Percentiles rank a stretch among this genome's conserved stretches.
Evolutionary conservation across 2,329 filamentous ascomycete genomes (phyloP).

Genomic region (Cladobotryum protrusum): DNA sequence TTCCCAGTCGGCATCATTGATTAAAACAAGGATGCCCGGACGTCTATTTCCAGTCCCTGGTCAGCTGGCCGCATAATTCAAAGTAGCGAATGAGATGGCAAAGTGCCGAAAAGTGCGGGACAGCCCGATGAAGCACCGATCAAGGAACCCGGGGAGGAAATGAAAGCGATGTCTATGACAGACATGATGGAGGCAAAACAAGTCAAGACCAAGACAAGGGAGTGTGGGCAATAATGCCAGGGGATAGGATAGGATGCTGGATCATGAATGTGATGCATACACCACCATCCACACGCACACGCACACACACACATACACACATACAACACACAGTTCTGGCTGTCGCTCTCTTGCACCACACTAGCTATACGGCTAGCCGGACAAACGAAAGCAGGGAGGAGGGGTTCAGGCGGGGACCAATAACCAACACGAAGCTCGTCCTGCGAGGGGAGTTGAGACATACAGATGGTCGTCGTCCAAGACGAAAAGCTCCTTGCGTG

Average conservation of each 20-base stretch:
- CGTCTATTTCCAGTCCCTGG: slow-evolving; percentile 52
- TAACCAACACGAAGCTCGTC: slow-evolving; percentile 1
- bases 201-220: not conserved
- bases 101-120: not conserved
- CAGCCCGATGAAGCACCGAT: not conserved
- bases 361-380: too few relatives aligned
- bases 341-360: not conserved
- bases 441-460: slow-evolving; percentile 32
- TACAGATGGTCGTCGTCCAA: slow-evolving; percentile 85
- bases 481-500: slow-evolving; percentile 81
- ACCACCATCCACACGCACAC: not conserved
- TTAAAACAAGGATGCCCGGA: slow-evolving; percentile 89
- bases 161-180: not conserved
- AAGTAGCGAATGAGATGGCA: not conserved
- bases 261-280: not conserved
- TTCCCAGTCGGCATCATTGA: slow-evolving; percentile 98
- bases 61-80: not conserved
- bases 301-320: too few relatives aligned
- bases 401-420: not conserved
- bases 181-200: not conserved
- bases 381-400: slow-evolving; percentile 3
- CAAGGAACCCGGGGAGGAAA: not conserved
- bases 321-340: not conserved
- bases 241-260: not conserved
- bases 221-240: not conserved